Base-by-base conservation (phyloP, 176 grass and related monocot species). In the Ensete ventricosum region DNA sequence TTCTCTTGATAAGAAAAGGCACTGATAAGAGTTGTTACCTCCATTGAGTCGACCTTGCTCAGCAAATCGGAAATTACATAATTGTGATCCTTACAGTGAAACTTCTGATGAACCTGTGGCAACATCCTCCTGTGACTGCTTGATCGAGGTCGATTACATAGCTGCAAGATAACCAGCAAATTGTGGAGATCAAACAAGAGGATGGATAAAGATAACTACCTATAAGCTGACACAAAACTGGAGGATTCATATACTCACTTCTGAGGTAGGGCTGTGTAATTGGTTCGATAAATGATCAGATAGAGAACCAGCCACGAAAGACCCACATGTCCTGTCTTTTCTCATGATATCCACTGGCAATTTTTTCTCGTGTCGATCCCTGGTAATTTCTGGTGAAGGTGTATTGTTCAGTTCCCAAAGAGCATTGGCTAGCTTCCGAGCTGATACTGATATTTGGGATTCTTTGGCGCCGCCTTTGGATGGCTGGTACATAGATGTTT, bases 371-470 rank as follows among this genome's bases (percentile, higher is more conserved):
- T 19, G 54, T 49, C 10, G 54, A 50, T 22, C 17, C 11, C 29
- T 25, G 14, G 21, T 12, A 21, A 60, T 29, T 62, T 48, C 34
- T 80, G 80, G 62, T 81, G 80, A 81, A 77, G 69, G 59, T 9
- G 76, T 62, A 72, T 75, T 80, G 63, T 86, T 84, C 60, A 77
- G 63, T 81, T 87, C 81, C 89, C 89, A 89, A 52, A 89, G 78
- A 21, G 76, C 84, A 82, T 34, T 78, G 71, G 84, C 89, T 65
- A 96, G 92, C 77, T 89, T 92, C 79, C 92, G 65, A 13, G 89
- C 89, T 49, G 92, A 87, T 67, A 86, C 76, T 9, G 79, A 54
- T 63, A 63, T 76, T 59, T 53, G 78, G 48, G 50, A 9, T 8
- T 67, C 76, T 16, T 73, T 73, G 16, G 23, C 62, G 50, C 19